phyloP scores from a whole-genome alignment of 257 asterid genomes.

The Solanum tarapatanum region DNA sequence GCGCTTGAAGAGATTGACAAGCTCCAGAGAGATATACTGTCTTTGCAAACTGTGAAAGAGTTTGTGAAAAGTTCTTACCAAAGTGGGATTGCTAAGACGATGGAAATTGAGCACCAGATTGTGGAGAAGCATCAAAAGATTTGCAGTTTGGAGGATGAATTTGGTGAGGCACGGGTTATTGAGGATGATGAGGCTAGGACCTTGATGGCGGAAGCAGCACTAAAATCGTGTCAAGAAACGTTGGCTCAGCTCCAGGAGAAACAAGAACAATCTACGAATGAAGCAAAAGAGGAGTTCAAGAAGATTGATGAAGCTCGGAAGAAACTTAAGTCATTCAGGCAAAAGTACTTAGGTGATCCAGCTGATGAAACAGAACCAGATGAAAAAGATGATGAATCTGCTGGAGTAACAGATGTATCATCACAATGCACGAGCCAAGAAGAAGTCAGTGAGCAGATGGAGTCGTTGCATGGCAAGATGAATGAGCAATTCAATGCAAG shows the following conservation, averaged over 20 bases:
- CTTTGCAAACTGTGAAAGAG: constrained; percentile 74
- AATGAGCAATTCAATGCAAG: constrained; percentile 15
- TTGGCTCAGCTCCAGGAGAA: constrained; percentile 47
- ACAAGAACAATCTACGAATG: constrained; percentile 34
- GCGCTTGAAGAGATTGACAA: constrained; percentile 66
- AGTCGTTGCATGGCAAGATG: constrained; percentile 6
- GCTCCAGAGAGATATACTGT: constrained; percentile 70
- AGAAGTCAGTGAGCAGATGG: constrained; percentile 8
- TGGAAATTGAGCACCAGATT: constrained; percentile 76
- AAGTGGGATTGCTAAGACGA: constrained; percentile 52
- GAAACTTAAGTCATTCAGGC: constrained; percentile 29
- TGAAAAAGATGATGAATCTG: background rate
- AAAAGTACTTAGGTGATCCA: constrained; percentile 14
- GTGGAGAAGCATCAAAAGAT: constrained; percentile 63
- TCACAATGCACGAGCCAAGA: background rate
- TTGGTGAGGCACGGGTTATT: constrained; percentile 41
- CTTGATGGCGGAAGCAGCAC: constrained; percentile 82
- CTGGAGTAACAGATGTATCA: background rate
- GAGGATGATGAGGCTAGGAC: constrained; percentile 80
- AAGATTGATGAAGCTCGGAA: constrained; percentile 50
- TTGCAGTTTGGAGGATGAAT: constrained; percentile 57
- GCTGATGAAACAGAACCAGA: constrained; percentile 3
- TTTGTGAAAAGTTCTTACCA: constrained; percentile 86
- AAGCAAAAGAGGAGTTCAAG: constrained; percentile 44
- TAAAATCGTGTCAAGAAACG: constrained; percentile 74